Evolutionary conservation across 2,329 filamentous ascomycete genomes (phyloP), one percentile per base, ranked within the genome.

Genomic region (Exophiala dermatitidis): DNA sequence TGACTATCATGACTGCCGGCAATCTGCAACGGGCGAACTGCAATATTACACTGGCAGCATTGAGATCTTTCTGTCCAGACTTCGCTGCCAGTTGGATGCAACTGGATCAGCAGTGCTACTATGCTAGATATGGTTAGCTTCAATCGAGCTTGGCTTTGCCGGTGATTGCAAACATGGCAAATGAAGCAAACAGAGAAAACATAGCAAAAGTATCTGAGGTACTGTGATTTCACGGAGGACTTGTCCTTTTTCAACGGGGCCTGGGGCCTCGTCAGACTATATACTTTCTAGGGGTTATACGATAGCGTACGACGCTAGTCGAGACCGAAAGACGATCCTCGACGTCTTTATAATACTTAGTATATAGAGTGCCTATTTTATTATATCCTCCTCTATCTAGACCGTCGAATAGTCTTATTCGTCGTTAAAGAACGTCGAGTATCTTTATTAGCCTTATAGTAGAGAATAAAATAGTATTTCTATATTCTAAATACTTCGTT

Each of bases 1-100:
- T 51, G 53, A 63, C 40, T 53, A 63, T 62, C 61, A 63, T 63
- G 26, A 19, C 44, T 38, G 46, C 40, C 44, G 46, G 33, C 26
- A 30, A 31, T 5, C 32, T 12, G 26, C 6, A 3, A 36, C 19
- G 19, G 19, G 19, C 19, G 19, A 19, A 19, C 19, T 19, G 19
- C 19, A 37, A 37, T 37, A n/a, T 8, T n/a, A 9, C 28, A 31
- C 5, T 3, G n/a, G 38, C 38, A 41, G 38, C 38, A 28, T 41
- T 41, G 38, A 41, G 38, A 41, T 41, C 38, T 41, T 19, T 41
- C 38, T 41, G 12, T 41, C 38, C 9, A 41, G 12, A 41, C 26
- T 4, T 41, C 28, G 34, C n/a, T n/a, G 34, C n/a, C 42, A 6
- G 5, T 28, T n/a, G 10, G 36, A 38, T 10, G 38, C 3, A 26